Conservation (phyloP, 2,329 filamentous ascomycete genomes). For the Dactylellina parvicollis region DNA sequence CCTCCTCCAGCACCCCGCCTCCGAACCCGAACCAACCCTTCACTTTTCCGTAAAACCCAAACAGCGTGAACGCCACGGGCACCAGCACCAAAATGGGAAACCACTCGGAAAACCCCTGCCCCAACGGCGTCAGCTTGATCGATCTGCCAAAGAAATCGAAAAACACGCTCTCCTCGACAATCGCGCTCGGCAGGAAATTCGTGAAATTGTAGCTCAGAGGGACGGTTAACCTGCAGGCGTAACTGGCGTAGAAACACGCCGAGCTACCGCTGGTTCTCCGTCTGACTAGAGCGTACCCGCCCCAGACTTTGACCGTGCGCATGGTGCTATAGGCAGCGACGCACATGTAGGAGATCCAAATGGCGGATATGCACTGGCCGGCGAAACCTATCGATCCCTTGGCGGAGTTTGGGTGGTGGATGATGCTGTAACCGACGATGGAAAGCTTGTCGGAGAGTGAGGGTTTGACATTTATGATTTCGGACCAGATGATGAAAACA, state of each 20-base stretch:
- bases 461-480: conserved; percentile 83
- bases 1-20: conserved; percentile 78
- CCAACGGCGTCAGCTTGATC: conserved; percentile 83
- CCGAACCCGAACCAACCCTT: conserved; percentile 82
- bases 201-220: conserved; percentile 96
- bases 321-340: conserved; percentile 85
- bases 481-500: conserved; percentile 87
- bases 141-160: conserved; percentile 84
- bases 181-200: conserved; percentile 78
- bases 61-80: conserved; percentile 84
- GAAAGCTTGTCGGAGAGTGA: conserved; percentile 74
- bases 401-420: conserved; percentile 78
- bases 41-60: conserved; percentile 86
- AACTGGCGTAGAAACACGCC: conserved; percentile 93
- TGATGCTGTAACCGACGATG: conserved; percentile 72
- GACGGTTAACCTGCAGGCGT: conserved; percentile 90
- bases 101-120: conserved; percentile 83
- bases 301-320: conserved; percentile 96
- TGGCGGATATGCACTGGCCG: conserved; percentile 82
- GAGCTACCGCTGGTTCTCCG: conserved; percentile 92
- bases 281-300: conserved; percentile 86
- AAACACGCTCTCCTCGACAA: conserved; percentile 81
- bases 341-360: conserved; percentile 97
- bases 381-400: conserved; percentile 82
- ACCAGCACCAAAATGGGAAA: conserved; percentile 89